Evolutionary conservation across 1,284 basidiomycete species (phyloP).

Genomic region (Mycocalia duriaeana): DNA sequence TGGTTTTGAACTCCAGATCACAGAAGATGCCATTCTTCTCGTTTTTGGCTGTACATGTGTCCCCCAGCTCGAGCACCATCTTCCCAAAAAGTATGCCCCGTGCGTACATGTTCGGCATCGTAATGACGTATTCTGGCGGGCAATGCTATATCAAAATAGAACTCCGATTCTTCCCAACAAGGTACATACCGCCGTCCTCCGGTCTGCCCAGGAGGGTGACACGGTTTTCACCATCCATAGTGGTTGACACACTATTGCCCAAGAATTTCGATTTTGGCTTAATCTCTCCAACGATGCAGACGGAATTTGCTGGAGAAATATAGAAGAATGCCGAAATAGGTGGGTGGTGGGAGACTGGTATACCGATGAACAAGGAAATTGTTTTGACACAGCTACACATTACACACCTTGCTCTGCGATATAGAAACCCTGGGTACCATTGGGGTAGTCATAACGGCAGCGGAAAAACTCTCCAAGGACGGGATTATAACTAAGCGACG

Average conservation of each 20-base stretch:
- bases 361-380: no score
- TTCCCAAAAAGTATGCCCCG: constrained; percentile 96
- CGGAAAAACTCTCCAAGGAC: constrained; percentile 97
- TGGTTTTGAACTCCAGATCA: constrained; percentile 97
- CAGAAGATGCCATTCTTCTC: constrained; percentile 71
- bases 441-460: constrained; percentile 89
- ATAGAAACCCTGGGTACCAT: constrained; percentile 92
- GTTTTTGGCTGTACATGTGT: constrained; percentile 84
- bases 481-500: constrained; percentile 79
- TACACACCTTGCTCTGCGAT: constrained; percentile 96
- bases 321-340: constrained; percentile 98
- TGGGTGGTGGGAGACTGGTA: constrained; percentile 84
- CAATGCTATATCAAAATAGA: no score
- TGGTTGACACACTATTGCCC: constrained; percentile 92
- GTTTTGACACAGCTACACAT: no score
- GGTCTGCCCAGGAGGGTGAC: constrained; percentile 76
- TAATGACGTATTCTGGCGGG: constrained; percentile 71
- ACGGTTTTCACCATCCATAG: constrained; percentile 95
- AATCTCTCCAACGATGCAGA: constrained; percentile 87
- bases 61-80: constrained; percentile 96
- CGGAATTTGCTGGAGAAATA: constrained; percentile 85
- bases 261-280: constrained; percentile 95
- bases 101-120: constrained; percentile 98
- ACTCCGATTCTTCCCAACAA: no score
- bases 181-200: constrained; percentile 74